Conservation (phyloP, 176 grass and related monocot species). For the Saccharum officinarum region DNA sequence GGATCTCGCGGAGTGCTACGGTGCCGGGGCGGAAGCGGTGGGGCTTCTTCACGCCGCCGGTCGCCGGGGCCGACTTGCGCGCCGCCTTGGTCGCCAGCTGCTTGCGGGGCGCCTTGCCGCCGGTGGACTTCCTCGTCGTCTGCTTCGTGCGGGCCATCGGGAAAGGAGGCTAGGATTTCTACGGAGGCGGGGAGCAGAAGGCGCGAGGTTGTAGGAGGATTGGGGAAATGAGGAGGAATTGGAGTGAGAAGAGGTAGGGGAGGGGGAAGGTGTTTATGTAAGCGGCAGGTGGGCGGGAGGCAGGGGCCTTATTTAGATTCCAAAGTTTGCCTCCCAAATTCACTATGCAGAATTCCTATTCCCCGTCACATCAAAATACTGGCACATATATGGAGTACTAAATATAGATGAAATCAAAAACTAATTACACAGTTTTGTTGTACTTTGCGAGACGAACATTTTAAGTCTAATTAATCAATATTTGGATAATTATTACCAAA, state of each 20-base stretch:
- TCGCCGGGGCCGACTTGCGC: slow-evolving; percentile 64
- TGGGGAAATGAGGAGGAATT: too few species aligned
- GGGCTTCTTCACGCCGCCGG: slow-evolving; percentile 75
- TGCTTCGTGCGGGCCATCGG: slow-evolving; percentile 76
- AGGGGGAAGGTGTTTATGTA: not conserved
- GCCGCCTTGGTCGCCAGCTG: slow-evolving; percentile 67
- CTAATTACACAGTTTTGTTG: too few species aligned
- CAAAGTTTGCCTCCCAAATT: too few species aligned
- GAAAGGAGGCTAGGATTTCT: not conserved
- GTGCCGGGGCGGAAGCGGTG: slow-evolving; percentile 74
- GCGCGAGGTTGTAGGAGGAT: not conserved
- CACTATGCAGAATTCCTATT: too few species aligned
- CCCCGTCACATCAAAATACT: too few species aligned
- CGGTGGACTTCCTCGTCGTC: slow-evolving; percentile 67
- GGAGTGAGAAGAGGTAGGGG: rapidly evolving
- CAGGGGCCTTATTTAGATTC: too few species aligned
- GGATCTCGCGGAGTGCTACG: slow-evolving; percentile 69
- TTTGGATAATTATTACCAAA: too few species aligned
- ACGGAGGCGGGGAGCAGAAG: rapidly evolving
- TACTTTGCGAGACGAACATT: too few species aligned
- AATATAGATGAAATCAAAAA: too few species aligned
- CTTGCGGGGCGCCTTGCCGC: slow-evolving; percentile 69
- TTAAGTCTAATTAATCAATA: too few species aligned
- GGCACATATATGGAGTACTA: too few species aligned
- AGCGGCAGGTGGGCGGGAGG: not conserved